Evolutionary conservation across 768 basidiomycete genomes (phyloP), one percentile per base, ranked within the genome.

Genomic region (Kwoniella sp.): DNA sequence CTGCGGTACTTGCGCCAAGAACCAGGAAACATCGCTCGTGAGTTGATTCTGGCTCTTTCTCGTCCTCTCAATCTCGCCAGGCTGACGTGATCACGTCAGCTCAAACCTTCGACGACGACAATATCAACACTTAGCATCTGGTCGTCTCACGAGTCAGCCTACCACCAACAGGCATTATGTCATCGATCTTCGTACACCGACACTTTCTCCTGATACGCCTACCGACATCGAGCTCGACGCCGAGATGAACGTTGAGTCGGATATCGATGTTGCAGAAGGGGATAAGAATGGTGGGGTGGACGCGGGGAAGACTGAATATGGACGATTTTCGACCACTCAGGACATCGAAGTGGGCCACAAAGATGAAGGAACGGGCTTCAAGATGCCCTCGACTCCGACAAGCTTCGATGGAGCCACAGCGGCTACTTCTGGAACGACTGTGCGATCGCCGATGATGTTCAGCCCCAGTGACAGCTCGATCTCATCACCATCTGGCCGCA

Each of bases 121-220:
- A 25, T 57, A 57, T 45, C 0, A 13, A n/a, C n/a, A 15, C 11
- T 41, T 51, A 15, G 31, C 58, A 4, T 28, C 22, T 1, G 20
- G 29, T 20, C 41, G 48, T 7, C 22, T 22, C 26, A 60, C 15
- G 20, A 60, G 37, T n/a, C 56, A 23, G 11, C 4, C 29, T 20
- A 4, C 51, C 2, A 25, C 51, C 4, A 7, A 5, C 51, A 25
- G 25, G 8, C 51, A 30, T 30, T 23, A 25, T 11, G 22, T 47
- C 20, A 60, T 60, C 25, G 58, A 60, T 22, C 29, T 60, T 60
- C 58, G 58, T 37, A 26, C 58, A 0, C 56, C 56, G 2, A 52
- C 63, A 1, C 41, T 58, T 22, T 65, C 63, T 12, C 52, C 63
- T 28, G 63, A 65, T 53, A 37, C 63, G 11, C 50, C 37, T 12